Evolutionary conservation across 192 early-diverging fungal genomes (phyloP).

Genomic region (Coemansia sp.): DNA sequence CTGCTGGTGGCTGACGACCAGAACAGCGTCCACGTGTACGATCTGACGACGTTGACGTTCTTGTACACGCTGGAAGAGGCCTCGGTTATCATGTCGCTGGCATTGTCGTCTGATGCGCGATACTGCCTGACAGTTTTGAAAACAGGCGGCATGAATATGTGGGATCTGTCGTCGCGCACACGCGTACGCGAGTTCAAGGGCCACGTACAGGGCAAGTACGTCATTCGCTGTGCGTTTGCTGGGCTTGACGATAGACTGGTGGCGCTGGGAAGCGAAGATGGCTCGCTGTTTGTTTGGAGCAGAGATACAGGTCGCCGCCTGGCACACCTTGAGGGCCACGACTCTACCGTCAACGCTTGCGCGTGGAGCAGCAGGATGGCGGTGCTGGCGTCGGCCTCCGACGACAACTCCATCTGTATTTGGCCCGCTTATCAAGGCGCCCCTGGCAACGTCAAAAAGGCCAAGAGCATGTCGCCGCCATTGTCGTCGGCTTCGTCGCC

Average conservation of each 20-base stretch:
- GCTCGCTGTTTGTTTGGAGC: conserved; percentile 53
- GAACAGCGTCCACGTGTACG: conserved; percentile 45
- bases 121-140: conserved; percentile 57
- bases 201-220: conserved; percentile 75
- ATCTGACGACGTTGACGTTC: conserved; percentile 53
- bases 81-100: conserved; percentile 67
- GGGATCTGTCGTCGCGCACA: conserved; percentile 73
- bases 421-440: conserved; percentile 55
- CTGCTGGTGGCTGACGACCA: conserved; percentile 57
- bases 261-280: conserved; percentile 88
- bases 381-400: conserved; percentile 48
- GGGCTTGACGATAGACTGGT: conserved; percentile 84
- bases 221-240: conserved; percentile 93
- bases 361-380: conserved; percentile 40
- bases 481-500: conserved; percentile 11
- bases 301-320: conserved; percentile 40
- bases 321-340: conserved; percentile 44
- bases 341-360: conserved; percentile 45
- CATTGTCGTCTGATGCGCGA: conserved; percentile 64
- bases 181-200: conserved; percentile 82
- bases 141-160: conserved; percentile 83
- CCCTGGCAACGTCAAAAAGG: conserved; percentile 27
- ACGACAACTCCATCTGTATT: conserved; percentile 53
- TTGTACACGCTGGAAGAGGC: conserved; percentile 48
- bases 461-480: neutral